These are phyloP conservation scores for Isochrysis galbana DNA, from an alignment of 78 protist species.

Conservation along the genomic window DNA sequence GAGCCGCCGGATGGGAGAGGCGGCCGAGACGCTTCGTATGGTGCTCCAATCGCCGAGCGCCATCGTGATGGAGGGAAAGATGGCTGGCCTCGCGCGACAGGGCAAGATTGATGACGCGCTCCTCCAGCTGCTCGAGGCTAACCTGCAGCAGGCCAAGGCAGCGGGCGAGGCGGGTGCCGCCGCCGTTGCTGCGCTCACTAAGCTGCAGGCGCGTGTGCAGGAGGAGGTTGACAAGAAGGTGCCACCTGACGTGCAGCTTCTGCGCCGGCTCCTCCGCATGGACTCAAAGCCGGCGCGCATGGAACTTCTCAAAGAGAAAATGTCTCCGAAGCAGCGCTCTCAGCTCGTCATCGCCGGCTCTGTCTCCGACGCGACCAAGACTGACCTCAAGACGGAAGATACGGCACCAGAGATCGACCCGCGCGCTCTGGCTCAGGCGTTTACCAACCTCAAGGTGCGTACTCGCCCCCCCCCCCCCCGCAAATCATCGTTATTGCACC, in stretches of 20 bases:
- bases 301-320: background rate
- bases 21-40: background rate
- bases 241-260: background rate
- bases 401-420: background rate
- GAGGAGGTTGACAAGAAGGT: background rate
- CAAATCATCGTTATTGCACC: background rate
- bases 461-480: too few relatives aligned
- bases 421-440: background rate
- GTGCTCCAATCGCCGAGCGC: background rate
- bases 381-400: background rate
- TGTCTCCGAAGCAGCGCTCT: background rate
- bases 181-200: background rate
- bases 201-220: background rate
- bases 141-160: background rate
- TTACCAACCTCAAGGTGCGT: background rate
- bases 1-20: background rate
- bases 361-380: background rate
- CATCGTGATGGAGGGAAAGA: background rate
- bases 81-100: background rate
- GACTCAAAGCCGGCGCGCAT: background rate
- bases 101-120: slow-evolving; percentile 6
- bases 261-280: slow-evolving; percentile 19
- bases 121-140: background rate
- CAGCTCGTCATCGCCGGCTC: background rate
- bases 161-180: slow-evolving; percentile 12